A percentile compares a stretch with the other conserved stretches of the same genome.
phyloP scores from a whole-genome alignment of 371 early-diverging fungal species.

The Rhizopus arrhizus region DNA sequence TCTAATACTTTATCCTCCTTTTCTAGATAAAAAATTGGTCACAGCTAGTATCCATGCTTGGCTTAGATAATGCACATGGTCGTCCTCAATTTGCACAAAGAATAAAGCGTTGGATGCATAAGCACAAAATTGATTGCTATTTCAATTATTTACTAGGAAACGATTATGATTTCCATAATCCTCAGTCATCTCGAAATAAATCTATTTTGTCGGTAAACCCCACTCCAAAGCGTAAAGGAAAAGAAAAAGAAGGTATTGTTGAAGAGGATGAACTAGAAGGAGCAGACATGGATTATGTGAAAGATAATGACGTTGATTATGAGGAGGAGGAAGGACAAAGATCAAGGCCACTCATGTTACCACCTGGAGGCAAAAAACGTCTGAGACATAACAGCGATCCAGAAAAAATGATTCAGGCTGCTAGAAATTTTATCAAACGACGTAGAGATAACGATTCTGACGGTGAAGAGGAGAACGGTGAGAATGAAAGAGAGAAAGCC shows the following conservation, averaged over 20 bases:
- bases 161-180: conserved; percentile 29
- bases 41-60: conserved; percentile 41
- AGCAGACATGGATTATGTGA: neutral
- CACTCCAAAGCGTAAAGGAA: neutral
- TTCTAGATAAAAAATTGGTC: conserved; percentile 48
- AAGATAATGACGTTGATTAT: neutral
- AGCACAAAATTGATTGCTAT: conserved; percentile 47
- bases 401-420: neutral
- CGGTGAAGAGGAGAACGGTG: conserved; percentile 10
- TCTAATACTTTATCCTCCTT: too few species aligned
- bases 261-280: neutral
- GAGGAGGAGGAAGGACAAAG: conserved; percentile 3
- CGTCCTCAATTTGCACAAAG: conserved; percentile 47
- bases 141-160: conserved; percentile 48
- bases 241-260: conserved; percentile 1
- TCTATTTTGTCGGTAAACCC: conserved; percentile 1
- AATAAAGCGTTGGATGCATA: conserved; percentile 49
- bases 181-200: neutral
- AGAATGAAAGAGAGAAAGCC: neutral
- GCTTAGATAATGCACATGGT: conserved; percentile 34
- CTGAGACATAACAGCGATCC: neutral
- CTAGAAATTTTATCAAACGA: neutral
- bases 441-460: conserved; percentile 6
- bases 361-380: neutral
- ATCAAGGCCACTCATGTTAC: neutral